These are phyloP conservation scores for Trichophyton schoenleinii DNA, from an alignment of 2,329 filamentous ascomycete species.

Conservation along the genomic window DNA sequence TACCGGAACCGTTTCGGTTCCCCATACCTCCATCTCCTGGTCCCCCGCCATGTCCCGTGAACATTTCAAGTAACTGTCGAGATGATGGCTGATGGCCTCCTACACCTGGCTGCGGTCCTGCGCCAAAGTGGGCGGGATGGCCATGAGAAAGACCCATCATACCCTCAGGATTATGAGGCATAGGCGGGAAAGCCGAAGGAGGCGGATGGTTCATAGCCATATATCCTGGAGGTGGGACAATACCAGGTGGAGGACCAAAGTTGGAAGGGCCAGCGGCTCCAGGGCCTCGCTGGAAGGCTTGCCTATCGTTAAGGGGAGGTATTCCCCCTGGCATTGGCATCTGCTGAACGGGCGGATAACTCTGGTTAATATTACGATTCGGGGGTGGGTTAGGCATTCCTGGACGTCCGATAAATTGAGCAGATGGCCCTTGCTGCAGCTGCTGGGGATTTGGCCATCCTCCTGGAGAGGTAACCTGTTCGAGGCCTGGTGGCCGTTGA, in stretches of 20 bases:
- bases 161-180: conserved; percentile 28
- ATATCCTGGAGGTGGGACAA: conserved; percentile 36
- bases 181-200: conserved; percentile 26
- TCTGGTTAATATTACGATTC: conserved; percentile 25
- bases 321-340: conserved; percentile 26
- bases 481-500: conserved; percentile 34
- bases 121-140: conserved; percentile 25
- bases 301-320: conserved; percentile 25
- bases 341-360: conserved; percentile 22
- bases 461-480: conserved; percentile 30
- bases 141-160: conserved; percentile 27
- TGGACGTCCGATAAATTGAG: conserved; percentile 27
- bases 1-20: conserved; percentile 9
- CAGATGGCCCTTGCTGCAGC: conserved; percentile 22
- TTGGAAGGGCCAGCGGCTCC: conserved; percentile 19
- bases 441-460: conserved; percentile 29
- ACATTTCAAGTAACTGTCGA: conserved; percentile 33
- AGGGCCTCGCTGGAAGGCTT: conserved; percentile 24
- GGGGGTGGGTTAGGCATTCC: conserved; percentile 22
- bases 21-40: conserved; percentile 9
- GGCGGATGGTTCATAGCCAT: conserved; percentile 28
- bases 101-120: conserved; percentile 26
- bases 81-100: conserved; percentile 27
- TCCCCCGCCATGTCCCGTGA: conserved; percentile 27
- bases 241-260: conserved; percentile 30